These are phyloP conservation scores for Dioscorea cayenensis DNA, from an alignment of 116 monocot genomes.

Conservation along the genomic window DNA sequence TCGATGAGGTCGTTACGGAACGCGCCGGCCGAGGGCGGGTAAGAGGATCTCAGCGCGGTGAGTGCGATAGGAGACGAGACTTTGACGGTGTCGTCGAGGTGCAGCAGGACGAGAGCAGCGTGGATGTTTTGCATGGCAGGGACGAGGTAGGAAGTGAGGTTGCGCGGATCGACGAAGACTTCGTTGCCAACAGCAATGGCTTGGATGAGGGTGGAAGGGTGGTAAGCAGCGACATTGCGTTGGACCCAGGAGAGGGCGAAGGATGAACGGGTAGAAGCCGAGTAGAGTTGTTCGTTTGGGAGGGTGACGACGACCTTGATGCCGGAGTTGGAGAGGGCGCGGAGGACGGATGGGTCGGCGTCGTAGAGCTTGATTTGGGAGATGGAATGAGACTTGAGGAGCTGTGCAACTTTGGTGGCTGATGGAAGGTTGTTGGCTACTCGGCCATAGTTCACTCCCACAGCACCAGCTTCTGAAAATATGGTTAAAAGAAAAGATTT, in stretches of 20 bases:
- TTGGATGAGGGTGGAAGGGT: conserved; percentile 20
- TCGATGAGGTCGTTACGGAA: conserved; percentile 28
- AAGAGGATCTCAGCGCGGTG: conserved; percentile 31
- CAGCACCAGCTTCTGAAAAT: conserved; percentile 1
- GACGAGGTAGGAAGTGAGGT: conserved; percentile 24
- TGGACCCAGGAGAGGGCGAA: conserved; percentile 32
- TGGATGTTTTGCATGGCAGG: conserved; percentile 40
- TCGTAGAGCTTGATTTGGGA: conserved; percentile 34
- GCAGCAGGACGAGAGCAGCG: conserved; percentile 15
- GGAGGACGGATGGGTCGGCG: conserved; percentile 34
- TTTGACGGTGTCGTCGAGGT: conserved; percentile 24
- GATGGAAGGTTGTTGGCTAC: conserved; percentile 42
- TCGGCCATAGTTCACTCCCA: conserved; percentile 46
- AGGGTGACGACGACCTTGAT: conserved; percentile 25
- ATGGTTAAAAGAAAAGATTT: neutral
- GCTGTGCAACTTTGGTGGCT: conserved; percentile 15
- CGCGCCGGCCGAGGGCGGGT: conserved; percentile 34
- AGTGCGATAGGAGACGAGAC: conserved; percentile 42
- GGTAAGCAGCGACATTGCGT: conserved; percentile 26
- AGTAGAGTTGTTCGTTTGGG: conserved; percentile 33
- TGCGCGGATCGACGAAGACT: conserved; percentile 31
- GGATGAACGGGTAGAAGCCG: conserved; percentile 19
- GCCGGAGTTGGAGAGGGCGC: conserved; percentile 21
- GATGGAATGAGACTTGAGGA: conserved; percentile 23
- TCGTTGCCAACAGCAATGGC: conserved; percentile 40